Percentiles rank a stretch among this genome's conserved stretches.
These are phyloP conservation scores for Fomitopsis betulina DNA, from an alignment of 1,284 basidiomycete genomes.

Conservation along the genomic window DNA sequence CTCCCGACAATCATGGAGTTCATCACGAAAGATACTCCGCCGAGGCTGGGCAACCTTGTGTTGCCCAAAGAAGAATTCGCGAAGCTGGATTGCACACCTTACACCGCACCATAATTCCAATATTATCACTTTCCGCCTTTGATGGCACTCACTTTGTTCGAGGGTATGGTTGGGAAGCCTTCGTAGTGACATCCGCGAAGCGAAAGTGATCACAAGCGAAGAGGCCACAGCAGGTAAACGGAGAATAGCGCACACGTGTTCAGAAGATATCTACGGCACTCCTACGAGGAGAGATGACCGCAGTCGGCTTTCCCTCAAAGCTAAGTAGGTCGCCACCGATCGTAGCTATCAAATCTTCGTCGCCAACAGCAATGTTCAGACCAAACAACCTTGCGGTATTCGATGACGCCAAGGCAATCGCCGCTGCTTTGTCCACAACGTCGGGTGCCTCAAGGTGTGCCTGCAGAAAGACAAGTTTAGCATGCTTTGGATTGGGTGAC, in stretches of 20 bases:
- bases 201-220: too few species aligned
- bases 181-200: too few species aligned
- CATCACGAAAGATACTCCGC: slow-evolving; percentile 65
- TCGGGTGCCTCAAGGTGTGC: slow-evolving; percentile 33
- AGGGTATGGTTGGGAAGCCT: not conserved
- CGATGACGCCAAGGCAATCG: slow-evolving; percentile 40
- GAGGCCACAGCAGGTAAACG: too few species aligned
- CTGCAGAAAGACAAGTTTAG: slow-evolving; percentile 11
- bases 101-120: not conserved
- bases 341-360: slow-evolving; percentile 61
- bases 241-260: too few species aligned
- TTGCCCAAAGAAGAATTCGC: slow-evolving; percentile 35
- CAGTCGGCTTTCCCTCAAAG: slow-evolving; percentile 54
- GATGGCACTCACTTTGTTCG: not conserved
- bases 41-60: slow-evolving; percentile 75
- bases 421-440: slow-evolving; percentile 34
- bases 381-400: slow-evolving; percentile 51
- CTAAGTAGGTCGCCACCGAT: slow-evolving; percentile 55
- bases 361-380: slow-evolving; percentile 21
- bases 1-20: slow-evolving; percentile 91
- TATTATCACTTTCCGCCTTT: not conserved
- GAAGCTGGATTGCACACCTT: not conserved
- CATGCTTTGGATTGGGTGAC: not conserved
- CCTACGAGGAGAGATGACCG: slow-evolving; percentile 46
- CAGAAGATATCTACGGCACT: slow-evolving; percentile 29